Percentiles rank a stretch among this genome's conserved stretches.
Evolutionary conservation across 768 basidiomycete species (phyloP).

Genomic region (Naganishia antarctica): DNA sequence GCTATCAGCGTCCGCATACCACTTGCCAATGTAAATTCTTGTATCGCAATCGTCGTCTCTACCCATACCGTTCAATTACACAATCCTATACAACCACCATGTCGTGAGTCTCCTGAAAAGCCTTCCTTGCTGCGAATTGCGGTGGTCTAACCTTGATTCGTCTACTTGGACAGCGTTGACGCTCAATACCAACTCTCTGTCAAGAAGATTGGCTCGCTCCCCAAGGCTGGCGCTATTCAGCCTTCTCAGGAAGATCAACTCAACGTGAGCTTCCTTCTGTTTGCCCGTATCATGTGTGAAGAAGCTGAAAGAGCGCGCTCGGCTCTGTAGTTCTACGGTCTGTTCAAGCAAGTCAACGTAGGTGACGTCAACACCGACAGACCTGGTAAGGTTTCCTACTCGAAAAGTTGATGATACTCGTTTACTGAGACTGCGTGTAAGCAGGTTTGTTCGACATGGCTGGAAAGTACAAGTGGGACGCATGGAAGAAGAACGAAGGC

Average conservation of each 20-base stretch:
- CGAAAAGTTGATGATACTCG: conserved; percentile 1
- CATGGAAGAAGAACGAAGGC: conserved; percentile 74
- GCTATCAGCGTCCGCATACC: too few relatives aligned
- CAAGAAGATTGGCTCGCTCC: conserved; percentile 53
- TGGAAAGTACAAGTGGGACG: conserved; percentile 91
- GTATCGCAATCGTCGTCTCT: too few relatives aligned
- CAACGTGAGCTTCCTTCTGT: conserved; percentile 55
- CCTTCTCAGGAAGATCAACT: conserved; percentile 71
- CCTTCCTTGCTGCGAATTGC: neutral
- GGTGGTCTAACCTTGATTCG: neutral
- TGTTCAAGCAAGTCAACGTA: conserved; percentile 82
- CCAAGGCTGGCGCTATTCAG: conserved; percentile 74
- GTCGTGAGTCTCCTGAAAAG: neutral
- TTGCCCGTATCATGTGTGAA: conserved; percentile 68
- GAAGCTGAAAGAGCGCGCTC: conserved; percentile 73
- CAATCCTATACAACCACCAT: neutral
- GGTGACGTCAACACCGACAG: conserved; percentile 63
- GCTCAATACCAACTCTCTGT: conserved; percentile 48
- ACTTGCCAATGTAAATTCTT: too few relatives aligned
- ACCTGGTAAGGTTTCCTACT: conserved; percentile 30
- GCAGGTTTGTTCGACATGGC: conserved; percentile 65
- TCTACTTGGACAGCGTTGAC: conserved; percentile 24
- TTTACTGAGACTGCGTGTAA: neutral
- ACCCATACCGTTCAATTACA: too few relatives aligned
- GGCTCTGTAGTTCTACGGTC: conserved; percentile 73